phyloP scores from a whole-genome alignment of 192 early-diverging fungal genomes.

The Coemansia sp. region DNA sequence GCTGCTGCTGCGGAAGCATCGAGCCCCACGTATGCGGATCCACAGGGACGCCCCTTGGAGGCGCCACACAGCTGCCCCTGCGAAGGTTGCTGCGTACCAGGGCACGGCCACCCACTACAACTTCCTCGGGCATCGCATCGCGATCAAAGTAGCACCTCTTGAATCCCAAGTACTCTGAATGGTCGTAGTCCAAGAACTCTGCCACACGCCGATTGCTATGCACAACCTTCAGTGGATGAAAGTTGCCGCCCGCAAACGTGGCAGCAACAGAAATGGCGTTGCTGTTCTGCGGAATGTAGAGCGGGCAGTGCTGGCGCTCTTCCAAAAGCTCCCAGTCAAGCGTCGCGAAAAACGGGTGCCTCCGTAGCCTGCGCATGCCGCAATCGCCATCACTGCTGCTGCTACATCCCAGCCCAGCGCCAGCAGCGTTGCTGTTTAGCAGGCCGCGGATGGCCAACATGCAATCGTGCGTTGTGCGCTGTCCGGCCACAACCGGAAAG shows the following conservation, averaged over 20 bases:
- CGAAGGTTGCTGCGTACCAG: not conserved
- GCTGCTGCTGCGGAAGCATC: constrained; percentile 18
- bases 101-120: constrained; percentile 19
- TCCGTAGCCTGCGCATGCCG: constrained; percentile 63
- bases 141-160: constrained; percentile 11
- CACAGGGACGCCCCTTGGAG: constrained; percentile 20
- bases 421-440: constrained; percentile 63
- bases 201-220: constrained; percentile 56
- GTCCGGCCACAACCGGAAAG: constrained; percentile 48
- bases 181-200: constrained; percentile 76
- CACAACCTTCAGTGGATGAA: constrained; percentile 80
- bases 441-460: constrained; percentile 70
- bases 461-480: constrained; percentile 63
- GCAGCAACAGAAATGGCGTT: constrained; percentile 59
- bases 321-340: constrained; percentile 78
- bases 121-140: constrained; percentile 20
- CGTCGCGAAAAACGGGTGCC: constrained; percentile 78
- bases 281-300: constrained; percentile 75
- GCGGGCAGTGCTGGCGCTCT: constrained; percentile 64
- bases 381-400: constrained; percentile 67
- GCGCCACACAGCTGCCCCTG: not conserved
- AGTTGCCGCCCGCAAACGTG: constrained; percentile 52
- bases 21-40: constrained; percentile 21
- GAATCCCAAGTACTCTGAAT: constrained; percentile 71
- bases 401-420: constrained; percentile 73